Evolutionary conservation across 441 rosid genomes (phyloP), one percentile per base, ranked within the genome.

Genomic region (Erodium trifolium): DNA sequence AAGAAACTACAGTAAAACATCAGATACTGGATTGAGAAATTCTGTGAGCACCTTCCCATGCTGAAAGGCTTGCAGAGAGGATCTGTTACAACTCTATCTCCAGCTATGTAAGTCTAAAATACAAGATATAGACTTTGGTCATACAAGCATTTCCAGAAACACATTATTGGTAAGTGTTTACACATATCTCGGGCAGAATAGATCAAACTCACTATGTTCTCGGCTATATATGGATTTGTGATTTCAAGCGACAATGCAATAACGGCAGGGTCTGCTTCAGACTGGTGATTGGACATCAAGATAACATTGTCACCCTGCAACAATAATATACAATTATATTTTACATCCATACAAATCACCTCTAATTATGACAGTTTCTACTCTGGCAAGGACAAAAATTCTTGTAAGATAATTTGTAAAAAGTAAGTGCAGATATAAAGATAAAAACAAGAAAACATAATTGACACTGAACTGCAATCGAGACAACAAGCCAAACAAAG

Each of bases 51-150:
- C 97, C 99, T 92, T 82, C 99, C 99, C 82, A 92, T 88, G 78
- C 99, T 91, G 81, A 94, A 94, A 47, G 99, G 97, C 84, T 88
- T 90, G 85, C 99, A 88, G 74, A 91, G 97, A 81, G 97, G 92
- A 83, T 94, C 99, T 51, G 94, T 85, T 59, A 94, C 68, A 75
- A 94, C 99, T 82, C 99, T 88, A 79, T 94, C 99, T 69, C 97
- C 97, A 68, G 97, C 99, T 31, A 94, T 83, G 73, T 90, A 94
- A 70, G 79, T 86, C 99, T 94, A 83, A 80, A 80, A 70, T 71
- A 34, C 71, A 49, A 67, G 34, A 72, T 27, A 41, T 31, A 74
- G 43, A 67, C 51, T 65, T 23, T 68, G 77, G 71, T 79, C 68
- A 78, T 29, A 60, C 51, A 73, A 67, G 47, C 14, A 37, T 45